phyloP scores from a whole-genome alignment of 2,329 filamentous ascomycete species.

The Reticulascus tulasneorum region DNA sequence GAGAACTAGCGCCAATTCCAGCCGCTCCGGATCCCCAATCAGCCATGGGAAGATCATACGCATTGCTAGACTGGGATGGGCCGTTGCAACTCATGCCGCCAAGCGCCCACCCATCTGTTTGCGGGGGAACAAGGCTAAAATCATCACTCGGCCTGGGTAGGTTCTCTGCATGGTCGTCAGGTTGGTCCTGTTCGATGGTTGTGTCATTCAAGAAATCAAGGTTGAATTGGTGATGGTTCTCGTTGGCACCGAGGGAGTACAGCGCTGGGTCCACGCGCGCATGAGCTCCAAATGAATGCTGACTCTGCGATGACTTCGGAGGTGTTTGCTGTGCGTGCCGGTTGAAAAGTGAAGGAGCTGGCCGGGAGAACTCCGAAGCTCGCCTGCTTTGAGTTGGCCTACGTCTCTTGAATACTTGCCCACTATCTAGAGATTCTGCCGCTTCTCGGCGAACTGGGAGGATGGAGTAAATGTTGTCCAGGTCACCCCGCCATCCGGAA shows the following conservation, averaged over 20 bases:
- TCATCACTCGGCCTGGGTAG: constrained; percentile 12
- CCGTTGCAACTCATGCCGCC: constrained; percentile 16
- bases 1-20: not conserved
- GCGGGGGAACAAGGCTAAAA: constrained; percentile 21
- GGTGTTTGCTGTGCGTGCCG: constrained; percentile 14
- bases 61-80: constrained; percentile 10
- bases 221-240: constrained; percentile 15
- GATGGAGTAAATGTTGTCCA: constrained; percentile 17
- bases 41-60: constrained; percentile 19
- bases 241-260: constrained; percentile 20
- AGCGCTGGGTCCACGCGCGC: constrained; percentile 20
- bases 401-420: constrained; percentile 24
- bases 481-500: constrained; percentile 3
- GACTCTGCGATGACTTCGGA: constrained; percentile 15
- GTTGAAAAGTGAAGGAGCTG: constrained; percentile 23
- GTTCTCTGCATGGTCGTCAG: constrained; percentile 10
- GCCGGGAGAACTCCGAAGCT: constrained; percentile 25
- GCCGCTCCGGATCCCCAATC: constrained; percentile 23
- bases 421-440: too few species aligned
- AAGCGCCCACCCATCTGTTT: constrained; percentile 23
- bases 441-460: constrained; percentile 27
- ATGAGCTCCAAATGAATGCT: constrained; percentile 9
- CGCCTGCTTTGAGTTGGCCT: constrained; percentile 22
- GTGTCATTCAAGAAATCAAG: constrained; percentile 24
- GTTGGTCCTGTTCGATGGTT: constrained; percentile 22